Conservation (phyloP, 306 rosid genomes). For the Pachyrhizus erosus region DNA sequence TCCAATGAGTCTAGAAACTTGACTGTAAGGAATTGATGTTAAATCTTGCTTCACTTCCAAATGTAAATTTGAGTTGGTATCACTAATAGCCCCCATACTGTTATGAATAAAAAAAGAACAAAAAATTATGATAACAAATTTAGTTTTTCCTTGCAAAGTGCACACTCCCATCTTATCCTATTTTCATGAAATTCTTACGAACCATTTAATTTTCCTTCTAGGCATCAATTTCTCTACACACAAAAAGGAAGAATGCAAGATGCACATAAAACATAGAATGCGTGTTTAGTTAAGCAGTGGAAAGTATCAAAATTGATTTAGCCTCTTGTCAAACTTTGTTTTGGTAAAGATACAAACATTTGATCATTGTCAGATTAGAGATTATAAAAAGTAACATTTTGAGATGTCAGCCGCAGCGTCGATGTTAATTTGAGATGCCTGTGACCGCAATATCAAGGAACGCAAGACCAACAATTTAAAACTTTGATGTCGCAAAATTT, state of each 20-base stretch:
- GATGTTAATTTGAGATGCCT: not conserved
- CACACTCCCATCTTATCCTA: not conserved
- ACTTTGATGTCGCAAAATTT: not conserved
- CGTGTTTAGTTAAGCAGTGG: not conserved
- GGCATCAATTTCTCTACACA: not conserved
- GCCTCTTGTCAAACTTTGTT: not conserved
- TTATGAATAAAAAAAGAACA: not conserved
- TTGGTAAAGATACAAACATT: not conserved
- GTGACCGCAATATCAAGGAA: not conserved
- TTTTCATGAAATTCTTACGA: not conserved
- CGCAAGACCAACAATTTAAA: not conserved
- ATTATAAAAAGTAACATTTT: no score
- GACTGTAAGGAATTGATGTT: not conserved
- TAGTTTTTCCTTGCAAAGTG: not conserved
- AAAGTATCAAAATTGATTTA: not conserved
- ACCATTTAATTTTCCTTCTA: not conserved
- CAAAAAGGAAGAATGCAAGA: not conserved
- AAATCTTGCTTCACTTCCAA: not conserved
- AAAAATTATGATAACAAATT: not conserved
- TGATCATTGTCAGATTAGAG: not conserved
- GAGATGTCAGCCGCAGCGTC: not conserved
- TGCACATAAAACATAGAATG: not conserved
- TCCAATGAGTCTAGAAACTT: not conserved
- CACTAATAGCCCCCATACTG: not conserved
- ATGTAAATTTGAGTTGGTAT: not conserved